Conservation (phyloP, 441 rosid genomes). For the Macaranga tanarius region DNA sequence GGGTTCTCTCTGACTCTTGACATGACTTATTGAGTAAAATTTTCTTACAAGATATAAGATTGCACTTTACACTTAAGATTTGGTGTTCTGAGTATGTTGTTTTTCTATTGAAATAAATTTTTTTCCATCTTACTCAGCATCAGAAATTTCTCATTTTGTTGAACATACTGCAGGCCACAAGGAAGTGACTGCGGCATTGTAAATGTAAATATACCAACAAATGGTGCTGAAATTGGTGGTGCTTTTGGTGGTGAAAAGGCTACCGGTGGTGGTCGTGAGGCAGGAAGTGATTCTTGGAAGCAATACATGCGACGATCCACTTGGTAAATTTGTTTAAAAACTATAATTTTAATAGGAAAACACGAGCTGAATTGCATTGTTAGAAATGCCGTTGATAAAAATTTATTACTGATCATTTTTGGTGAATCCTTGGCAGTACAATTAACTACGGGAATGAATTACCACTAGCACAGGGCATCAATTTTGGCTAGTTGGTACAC, state of each 20-base stretch:
- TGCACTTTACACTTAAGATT: background rate
- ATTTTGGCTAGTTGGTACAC: constrained; percentile 57
- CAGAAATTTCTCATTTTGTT: background rate
- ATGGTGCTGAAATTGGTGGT: constrained; percentile 98
- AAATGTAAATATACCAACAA: constrained; percentile 94
- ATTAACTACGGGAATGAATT: constrained; percentile 89
- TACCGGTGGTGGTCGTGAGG: constrained; percentile 97
- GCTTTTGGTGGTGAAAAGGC: constrained; percentile 98
- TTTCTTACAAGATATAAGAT: background rate
- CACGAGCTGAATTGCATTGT: background rate
- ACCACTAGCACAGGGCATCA: constrained; percentile 97
- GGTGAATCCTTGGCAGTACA: constrained; percentile 49
- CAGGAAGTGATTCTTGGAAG: constrained; percentile 99
- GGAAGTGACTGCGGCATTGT: constrained; percentile 98
- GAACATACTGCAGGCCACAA: constrained; percentile 52
- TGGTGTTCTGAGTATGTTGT: background rate
- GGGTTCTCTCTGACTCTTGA: background rate
- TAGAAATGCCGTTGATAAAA: background rate
- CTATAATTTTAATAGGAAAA: background rate
- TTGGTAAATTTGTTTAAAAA: constrained; percentile 49
- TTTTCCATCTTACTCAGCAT: background rate
- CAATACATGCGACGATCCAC: constrained; percentile 98
- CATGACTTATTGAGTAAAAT: background rate
- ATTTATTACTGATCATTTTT: background rate
- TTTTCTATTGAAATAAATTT: background rate